Evolutionary conservation across 2,329 filamentous ascomycete genomes (phyloP), one percentile per base, ranked within the genome.

Genomic region (Pseudogymnoascus sp.): DNA sequence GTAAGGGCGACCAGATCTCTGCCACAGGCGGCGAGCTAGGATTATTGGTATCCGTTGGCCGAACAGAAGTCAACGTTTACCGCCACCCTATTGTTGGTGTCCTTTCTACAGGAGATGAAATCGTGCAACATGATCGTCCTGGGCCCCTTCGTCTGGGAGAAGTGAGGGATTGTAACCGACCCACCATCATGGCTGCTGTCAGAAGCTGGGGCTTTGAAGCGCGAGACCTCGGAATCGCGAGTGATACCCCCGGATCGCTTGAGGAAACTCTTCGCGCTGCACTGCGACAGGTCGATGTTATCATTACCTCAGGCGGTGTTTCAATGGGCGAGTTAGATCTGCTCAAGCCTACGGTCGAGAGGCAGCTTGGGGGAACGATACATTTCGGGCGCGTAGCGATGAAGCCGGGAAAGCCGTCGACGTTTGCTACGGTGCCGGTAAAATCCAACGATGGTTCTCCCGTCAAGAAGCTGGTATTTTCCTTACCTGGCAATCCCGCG

Each of bases 241-340:
- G 81, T 41, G 91, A 96, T 74, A 84, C 85, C 76, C 81, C 88
- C 0, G 87, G 85, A 1, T 83, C 85, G 1, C 81, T 99, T 0
- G 93, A 97, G 72, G 80, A 88, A 70, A 86, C 83, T 2, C 82
- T 99, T 8, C 88, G 93, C 2, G 81, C 85, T 63, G 91, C 89
- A 0, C 79, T 97, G 65, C 83, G 89, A 18, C 79, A 80, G 58
- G 87, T 88, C 25, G 93, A 97, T 71, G 79, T 97, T 11, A 83
- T 99, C 63, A 86, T 99, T 70, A 97, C 95, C 14, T 93, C 90
- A 0, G 95, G 95, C 21, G 95, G 95, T 58, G 95, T 97, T 18
- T 96, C 91, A 8, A 99, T 99, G 95, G 95, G 95, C 63, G 95
- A 99, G 76, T 85, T 97, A 2, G 95, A 99, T 75, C 87, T 99